Evolutionary conservation across 805 yeast genomes (phyloP).

Genomic region (Dipodascopsis uninucleata): DNA sequence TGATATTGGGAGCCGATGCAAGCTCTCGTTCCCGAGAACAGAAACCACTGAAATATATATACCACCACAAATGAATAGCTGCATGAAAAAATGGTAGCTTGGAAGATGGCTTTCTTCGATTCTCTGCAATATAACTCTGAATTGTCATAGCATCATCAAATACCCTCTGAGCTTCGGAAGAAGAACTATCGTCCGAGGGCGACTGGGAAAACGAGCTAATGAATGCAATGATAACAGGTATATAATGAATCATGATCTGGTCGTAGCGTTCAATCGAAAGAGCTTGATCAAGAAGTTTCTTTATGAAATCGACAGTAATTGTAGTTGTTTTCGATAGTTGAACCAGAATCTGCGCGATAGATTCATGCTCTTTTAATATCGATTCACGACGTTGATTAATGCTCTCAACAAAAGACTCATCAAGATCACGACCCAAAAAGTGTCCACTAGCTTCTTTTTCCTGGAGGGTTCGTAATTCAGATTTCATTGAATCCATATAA

Average conservation of each 20-base stretch:
- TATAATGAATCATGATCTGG: constrained; percentile 56
- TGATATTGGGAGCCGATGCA: constrained; percentile 7
- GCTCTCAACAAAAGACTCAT: constrained; percentile 46
- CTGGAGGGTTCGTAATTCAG: constrained; percentile 49
- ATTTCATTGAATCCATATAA: constrained; percentile 58
- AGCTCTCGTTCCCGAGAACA: constrained; percentile 25
- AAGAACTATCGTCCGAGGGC: constrained; percentile 2
- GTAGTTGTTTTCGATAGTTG: constrained; percentile 39
- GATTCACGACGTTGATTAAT: constrained; percentile 59
- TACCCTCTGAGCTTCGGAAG: background rate
- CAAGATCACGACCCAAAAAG: constrained; percentile 49
- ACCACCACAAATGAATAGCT: constrained; percentile 28
- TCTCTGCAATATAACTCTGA: constrained; percentile 9
- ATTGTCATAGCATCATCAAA: constrained; percentile 21
- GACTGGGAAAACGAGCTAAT: constrained; percentile 11
- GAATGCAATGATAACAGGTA: constrained; percentile 43
- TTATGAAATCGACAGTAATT: constrained; percentile 38
- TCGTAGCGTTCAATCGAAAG: constrained; percentile 56
- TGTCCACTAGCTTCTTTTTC: constrained; percentile 48
- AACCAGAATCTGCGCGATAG: constrained; percentile 63
- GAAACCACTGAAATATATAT: constrained; percentile 25
- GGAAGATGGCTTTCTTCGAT: constrained; percentile 6
- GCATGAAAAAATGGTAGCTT: constrained; percentile 24
- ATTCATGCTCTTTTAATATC: constrained; percentile 64
- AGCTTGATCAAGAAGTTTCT: constrained; percentile 45